phyloP scores from a whole-genome alignment of 345 rosid genomes.

The Rhodamnia rubescens region DNA sequence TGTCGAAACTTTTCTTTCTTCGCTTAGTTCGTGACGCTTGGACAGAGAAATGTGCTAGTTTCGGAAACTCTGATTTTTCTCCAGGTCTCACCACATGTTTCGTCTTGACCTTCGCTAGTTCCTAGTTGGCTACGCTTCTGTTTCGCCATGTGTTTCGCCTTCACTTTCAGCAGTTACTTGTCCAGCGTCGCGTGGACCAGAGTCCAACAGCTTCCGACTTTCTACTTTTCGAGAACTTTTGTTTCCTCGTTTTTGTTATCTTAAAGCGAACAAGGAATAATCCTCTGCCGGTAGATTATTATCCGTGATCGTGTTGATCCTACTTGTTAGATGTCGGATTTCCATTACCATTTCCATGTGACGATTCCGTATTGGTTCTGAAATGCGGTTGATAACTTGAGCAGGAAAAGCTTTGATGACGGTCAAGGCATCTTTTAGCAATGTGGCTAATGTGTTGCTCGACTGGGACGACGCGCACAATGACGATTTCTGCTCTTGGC shows the following conservation, averaged over 20 bases:
- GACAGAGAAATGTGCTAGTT: not conserved
- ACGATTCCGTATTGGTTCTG: not conserved
- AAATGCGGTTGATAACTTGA: not conserved
- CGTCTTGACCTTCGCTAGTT: not conserved
- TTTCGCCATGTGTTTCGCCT: not conserved
- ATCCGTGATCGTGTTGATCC: not conserved
- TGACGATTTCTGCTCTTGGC: constrained; percentile 74
- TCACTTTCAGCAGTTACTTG: not conserved
- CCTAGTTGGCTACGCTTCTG: not conserved
- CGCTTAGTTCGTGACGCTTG: not conserved
- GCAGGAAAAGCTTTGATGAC: constrained; percentile 72
- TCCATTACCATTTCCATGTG: not conserved
- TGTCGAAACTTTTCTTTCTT: not conserved
- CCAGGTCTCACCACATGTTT: not conserved
- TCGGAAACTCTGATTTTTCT: not conserved
- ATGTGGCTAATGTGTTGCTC: constrained; percentile 51
- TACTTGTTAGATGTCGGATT: not conserved
- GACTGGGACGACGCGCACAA: constrained; percentile 74
- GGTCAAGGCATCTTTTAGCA: constrained; percentile 64
- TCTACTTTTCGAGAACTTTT: not conserved
- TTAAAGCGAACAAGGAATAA: not conserved
- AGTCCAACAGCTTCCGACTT: not conserved
- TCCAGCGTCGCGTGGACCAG: not conserved
- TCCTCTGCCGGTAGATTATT: not conserved
- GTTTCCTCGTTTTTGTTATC: not conserved